A percentile compares a stretch with the other conserved stretches of the same genome.
phyloP scores from a whole-genome alignment of 371 early-diverging fungal genomes.

The Umbelopsis sp. region DNA sequence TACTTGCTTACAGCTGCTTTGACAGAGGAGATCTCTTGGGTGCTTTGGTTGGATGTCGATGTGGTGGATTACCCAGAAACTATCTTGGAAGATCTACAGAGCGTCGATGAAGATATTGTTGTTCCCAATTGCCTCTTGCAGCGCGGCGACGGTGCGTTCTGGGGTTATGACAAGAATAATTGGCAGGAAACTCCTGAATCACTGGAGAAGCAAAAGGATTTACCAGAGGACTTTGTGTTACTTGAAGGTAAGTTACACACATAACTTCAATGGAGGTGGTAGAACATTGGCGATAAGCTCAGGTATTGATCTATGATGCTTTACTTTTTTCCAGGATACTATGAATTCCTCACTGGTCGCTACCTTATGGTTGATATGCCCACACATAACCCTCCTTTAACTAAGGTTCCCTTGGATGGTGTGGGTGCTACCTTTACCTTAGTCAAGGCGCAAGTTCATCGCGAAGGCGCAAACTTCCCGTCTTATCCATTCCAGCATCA shows the following conservation, averaged over 20 bases:
- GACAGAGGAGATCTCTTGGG: slow-evolving; percentile 49
- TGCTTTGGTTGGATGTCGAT: slow-evolving; percentile 61
- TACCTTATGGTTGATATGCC: slow-evolving; percentile 50
- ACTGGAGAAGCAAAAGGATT: slow-evolving; percentile 43
- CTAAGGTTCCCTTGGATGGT: slow-evolving; percentile 61
- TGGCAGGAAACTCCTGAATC: slow-evolving; percentile 68
- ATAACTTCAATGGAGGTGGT: background rate
- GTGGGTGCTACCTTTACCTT: slow-evolving; percentile 64
- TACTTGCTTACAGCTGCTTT: slow-evolving; percentile 53
- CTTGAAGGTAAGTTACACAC: slow-evolving; percentile 38
- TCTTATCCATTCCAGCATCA: slow-evolving; percentile 62
- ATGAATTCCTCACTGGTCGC: slow-evolving; percentile 8
- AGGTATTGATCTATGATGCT: background rate
- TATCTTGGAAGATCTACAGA: slow-evolving; percentile 57
- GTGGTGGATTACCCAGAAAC: slow-evolving; percentile 50
- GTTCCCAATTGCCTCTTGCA: slow-evolving; percentile 59
- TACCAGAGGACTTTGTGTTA: slow-evolving; percentile 40
- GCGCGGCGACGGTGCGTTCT: slow-evolving; percentile 37
- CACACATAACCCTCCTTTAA: slow-evolving; percentile 24
- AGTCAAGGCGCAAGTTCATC: slow-evolving; percentile 67
- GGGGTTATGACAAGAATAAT: slow-evolving; percentile 65
- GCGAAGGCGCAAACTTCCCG: slow-evolving; percentile 66
- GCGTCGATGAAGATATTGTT: slow-evolving; percentile 52
- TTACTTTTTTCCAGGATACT: background rate
- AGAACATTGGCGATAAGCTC: slow-evolving; percentile 17